A percentile compares a stretch with the other conserved stretches of the same genome.
Conservation (phyloP, 805 yeast species). For the Myxozyma kluyveri region DNA sequence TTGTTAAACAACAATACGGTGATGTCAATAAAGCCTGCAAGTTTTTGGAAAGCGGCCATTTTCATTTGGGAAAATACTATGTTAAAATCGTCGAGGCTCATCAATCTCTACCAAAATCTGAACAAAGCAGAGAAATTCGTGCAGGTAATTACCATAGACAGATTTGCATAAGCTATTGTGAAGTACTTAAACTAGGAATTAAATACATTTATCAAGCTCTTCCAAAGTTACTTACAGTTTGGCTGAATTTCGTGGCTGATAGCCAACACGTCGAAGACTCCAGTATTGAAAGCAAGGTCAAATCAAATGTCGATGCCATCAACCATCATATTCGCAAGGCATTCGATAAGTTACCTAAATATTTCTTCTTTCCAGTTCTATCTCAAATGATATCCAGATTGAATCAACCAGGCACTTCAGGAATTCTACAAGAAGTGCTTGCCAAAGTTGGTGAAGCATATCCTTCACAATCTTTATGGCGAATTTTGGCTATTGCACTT, state of each 20-base stretch:
- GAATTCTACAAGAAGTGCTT: constrained; percentile 57
- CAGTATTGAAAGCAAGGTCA: neutral
- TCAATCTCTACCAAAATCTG: constrained; percentile 39
- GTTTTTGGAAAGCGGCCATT: constrained; percentile 75
- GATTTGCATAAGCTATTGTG: constrained; percentile 55
- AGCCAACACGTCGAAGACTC: constrained; percentile 3
- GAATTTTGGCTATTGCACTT: constrained; percentile 64
- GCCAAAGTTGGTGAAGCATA: constrained; percentile 57
- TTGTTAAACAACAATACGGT: constrained; percentile 66
- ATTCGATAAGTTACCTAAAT: constrained; percentile 48
- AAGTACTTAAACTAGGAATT: constrained; percentile 60
- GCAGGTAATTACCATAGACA: constrained; percentile 51
- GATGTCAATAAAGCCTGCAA: constrained; percentile 55
- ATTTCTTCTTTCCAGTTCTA: constrained; percentile 73
- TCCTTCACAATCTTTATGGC: constrained; percentile 86
- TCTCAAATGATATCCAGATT: constrained; percentile 84
- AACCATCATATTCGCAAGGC: constrained; percentile 38
- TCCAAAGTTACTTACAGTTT: constrained; percentile 76
- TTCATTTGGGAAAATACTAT: constrained; percentile 73
- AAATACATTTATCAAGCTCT: constrained; percentile 74
- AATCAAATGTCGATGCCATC: constrained; percentile 20
- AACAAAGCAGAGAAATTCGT: constrained; percentile 24
- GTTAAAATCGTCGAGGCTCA: constrained; percentile 74
- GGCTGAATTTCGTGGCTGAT: constrained; percentile 66
- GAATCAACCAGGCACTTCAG: constrained; percentile 56